Evolutionary conservation across 1,284 basidiomycete species (phyloP).

Genomic region (Fistulinella cinereoalba): DNA sequence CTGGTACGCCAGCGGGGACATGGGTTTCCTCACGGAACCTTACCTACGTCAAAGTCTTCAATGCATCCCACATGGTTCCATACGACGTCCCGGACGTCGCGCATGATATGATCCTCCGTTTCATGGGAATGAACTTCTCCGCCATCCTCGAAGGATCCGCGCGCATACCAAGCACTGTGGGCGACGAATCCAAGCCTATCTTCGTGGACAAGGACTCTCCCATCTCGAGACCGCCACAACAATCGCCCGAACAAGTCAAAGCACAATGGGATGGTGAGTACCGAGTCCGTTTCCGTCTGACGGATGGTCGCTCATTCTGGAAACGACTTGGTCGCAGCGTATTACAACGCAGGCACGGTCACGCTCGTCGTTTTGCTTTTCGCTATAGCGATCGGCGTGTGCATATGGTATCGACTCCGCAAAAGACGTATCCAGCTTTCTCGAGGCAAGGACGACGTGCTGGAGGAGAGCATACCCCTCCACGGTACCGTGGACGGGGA

Average conservation of each 20-base stretch:
- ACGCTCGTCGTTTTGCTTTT: slow-evolving; percentile 80
- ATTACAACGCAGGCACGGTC: slow-evolving; percentile 90
- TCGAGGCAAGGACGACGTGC: slow-evolving; percentile 17
- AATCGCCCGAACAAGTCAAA: slow-evolving; percentile 63
- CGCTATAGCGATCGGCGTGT: slow-evolving; percentile 64
- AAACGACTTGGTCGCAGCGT: slow-evolving; percentile 48
- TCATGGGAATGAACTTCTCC: slow-evolving; percentile 88
- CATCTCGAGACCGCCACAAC: slow-evolving; percentile 40
- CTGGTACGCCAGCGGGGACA: slow-evolving; percentile 76
- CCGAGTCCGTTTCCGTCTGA: background rate
- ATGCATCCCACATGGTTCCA: slow-evolving; percentile 93
- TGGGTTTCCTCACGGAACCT: slow-evolving; percentile 90
- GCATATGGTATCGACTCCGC: slow-evolving; percentile 68
- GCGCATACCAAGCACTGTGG: slow-evolving; percentile 73
- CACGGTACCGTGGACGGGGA: slow-evolving; percentile 34
- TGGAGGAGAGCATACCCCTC: slow-evolving; percentile 56
- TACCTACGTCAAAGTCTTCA: slow-evolving; percentile 91
- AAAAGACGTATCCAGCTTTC: slow-evolving; percentile 45
- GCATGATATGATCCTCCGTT: slow-evolving; percentile 98
- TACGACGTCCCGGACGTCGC: slow-evolving; percentile 86
- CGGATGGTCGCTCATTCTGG: background rate
- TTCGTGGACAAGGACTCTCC: slow-evolving; percentile 44
- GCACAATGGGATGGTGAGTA: slow-evolving; percentile 81
- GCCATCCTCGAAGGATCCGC: slow-evolving; percentile 74
- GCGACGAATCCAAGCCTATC: slow-evolving; percentile 60